Percentiles rank a stretch among this genome's conserved stretches.
Conservation (phyloP, 805 yeast species). For the Candida vaughaniae region DNA sequence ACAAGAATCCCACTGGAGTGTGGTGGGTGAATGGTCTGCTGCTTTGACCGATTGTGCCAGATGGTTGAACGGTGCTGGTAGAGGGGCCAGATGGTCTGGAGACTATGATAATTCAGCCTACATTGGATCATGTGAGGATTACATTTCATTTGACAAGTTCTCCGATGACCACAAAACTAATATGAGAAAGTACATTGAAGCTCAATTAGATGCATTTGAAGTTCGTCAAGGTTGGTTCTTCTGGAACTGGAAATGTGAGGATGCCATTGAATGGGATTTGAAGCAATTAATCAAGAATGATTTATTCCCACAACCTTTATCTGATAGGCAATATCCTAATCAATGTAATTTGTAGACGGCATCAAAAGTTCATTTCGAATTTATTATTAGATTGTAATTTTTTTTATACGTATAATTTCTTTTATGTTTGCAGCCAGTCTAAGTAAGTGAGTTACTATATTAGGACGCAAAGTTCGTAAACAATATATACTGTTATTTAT, state of each 20-base stretch:
- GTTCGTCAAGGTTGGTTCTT: slow-evolving; percentile 83
- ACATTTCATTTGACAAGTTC: slow-evolving; percentile 46
- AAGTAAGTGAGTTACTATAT: too few species aligned
- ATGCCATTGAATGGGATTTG: slow-evolving; percentile 83
- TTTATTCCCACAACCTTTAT: slow-evolving; percentile 79
- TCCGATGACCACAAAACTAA: slow-evolving; percentile 52
- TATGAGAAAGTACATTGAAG: slow-evolving; percentile 76
- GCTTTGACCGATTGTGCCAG: slow-evolving; percentile 89
- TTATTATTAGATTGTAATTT: too few species aligned
- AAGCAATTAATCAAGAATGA: slow-evolving; percentile 53
- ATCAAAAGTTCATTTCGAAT: too few species aligned
- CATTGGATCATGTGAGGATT: slow-evolving; percentile 61
- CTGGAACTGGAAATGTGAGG: slow-evolving; percentile 93
- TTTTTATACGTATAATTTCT: too few species aligned
- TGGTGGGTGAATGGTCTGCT: slow-evolving; percentile 88
- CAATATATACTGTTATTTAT: too few species aligned
- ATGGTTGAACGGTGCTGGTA: slow-evolving; percentile 85
- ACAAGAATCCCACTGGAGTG: slow-evolving; percentile 66
- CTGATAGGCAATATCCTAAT: slow-evolving; percentile 64
- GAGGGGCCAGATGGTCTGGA: slow-evolving; percentile 81
- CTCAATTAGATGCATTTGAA: slow-evolving; percentile 82
- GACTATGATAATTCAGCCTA: slow-evolving; percentile 39
- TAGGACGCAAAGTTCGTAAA: too few species aligned
- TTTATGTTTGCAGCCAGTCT: too few species aligned
- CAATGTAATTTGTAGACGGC: slow-evolving; percentile 49